Percentiles rank a stretch among this genome's conserved stretches.
These are phyloP conservation scores for Cetraspora pellucida DNA, from an alignment of 192 early-diverging fungal genomes.

Conservation along the genomic window DNA sequence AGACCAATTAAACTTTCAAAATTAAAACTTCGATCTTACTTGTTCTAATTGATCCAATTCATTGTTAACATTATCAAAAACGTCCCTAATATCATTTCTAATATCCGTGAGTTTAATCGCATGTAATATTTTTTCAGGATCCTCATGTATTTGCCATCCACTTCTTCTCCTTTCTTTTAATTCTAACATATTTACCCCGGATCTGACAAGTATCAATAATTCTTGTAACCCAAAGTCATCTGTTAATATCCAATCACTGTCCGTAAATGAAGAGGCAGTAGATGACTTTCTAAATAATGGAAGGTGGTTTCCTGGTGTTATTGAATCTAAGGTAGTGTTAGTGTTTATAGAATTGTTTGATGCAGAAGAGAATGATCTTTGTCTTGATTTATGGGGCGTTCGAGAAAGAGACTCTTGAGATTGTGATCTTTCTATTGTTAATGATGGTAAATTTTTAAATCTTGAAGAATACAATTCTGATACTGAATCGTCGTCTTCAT, in stretches of 20 bases:
- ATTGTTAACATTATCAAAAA: constrained; percentile 28
- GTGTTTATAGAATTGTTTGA: background rate
- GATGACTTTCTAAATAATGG: background rate
- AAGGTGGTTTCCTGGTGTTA: background rate
- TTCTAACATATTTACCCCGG: constrained; percentile 33
- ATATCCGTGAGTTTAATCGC: constrained; percentile 26
- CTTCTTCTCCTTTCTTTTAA: constrained; percentile 31
- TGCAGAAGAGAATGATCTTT: background rate
- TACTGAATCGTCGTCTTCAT: background rate
- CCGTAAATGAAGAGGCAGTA: background rate
- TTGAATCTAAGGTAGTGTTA: background rate
- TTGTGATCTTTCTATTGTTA: background rate
- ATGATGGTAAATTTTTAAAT: background rate
- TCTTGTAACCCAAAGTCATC: constrained; percentile 54
- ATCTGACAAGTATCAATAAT: constrained; percentile 46
- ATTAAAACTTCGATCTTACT: constrained; percentile 22
- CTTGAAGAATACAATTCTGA: background rate
- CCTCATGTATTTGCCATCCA: constrained; percentile 28
- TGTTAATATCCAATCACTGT: constrained; percentile 38
- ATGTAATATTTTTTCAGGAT: constrained; percentile 29
- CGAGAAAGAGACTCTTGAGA: background rate
- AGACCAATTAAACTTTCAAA: too few species aligned
- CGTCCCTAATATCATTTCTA: background rate
- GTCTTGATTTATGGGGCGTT: background rate
- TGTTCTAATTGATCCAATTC: constrained; percentile 38